These are phyloP conservation scores for Flaveria floridana DNA, from an alignment of 140 eudicot genomes.

Conservation along the genomic window DNA sequence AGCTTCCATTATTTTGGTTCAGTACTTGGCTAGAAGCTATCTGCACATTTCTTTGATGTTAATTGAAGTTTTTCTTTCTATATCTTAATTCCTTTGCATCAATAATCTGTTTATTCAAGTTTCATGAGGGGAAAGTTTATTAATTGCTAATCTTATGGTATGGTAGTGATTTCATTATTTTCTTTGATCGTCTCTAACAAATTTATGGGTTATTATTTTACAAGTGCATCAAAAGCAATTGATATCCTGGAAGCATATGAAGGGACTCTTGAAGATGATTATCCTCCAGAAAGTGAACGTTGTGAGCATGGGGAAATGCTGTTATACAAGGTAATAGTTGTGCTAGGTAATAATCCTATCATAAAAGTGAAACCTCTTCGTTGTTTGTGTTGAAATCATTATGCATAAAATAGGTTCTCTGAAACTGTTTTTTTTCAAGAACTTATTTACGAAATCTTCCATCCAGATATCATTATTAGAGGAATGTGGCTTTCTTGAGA, in stretches of 20 bases:
- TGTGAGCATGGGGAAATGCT: slow-evolving; percentile 99
- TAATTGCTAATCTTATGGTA: background rate
- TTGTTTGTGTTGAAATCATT: slow-evolving; percentile 4
- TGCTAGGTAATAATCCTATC: slow-evolving; percentile 28
- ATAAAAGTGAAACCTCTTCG: background rate
- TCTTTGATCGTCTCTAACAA: background rate
- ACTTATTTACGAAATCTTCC: slow-evolving; percentile 5
- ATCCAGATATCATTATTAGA: slow-evolving; percentile 77
- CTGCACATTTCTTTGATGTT: slow-evolving; percentile 18
- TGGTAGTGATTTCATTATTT: slow-evolving; percentile 12
- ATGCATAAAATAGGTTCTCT: background rate
- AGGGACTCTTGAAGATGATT: slow-evolving; percentile 97
- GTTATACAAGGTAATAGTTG: slow-evolving; percentile 70
- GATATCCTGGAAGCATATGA: slow-evolving; percentile 99
- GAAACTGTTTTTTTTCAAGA: background rate
- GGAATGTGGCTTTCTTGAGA: slow-evolving; percentile 74
- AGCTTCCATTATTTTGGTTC: background rate
- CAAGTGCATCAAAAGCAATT: slow-evolving; percentile 89
- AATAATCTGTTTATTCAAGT: background rate
- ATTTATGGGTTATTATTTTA: slow-evolving; percentile 23
- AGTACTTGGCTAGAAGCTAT: background rate
- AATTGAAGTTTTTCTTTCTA: slow-evolving; percentile 10
- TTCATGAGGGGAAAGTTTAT: background rate
- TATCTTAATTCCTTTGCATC: background rate
- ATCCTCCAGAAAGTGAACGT: slow-evolving; percentile 95